Conservation (phyloP, 129 eudicot genomes). For the Chrysanthemum seticuspe region DNA sequence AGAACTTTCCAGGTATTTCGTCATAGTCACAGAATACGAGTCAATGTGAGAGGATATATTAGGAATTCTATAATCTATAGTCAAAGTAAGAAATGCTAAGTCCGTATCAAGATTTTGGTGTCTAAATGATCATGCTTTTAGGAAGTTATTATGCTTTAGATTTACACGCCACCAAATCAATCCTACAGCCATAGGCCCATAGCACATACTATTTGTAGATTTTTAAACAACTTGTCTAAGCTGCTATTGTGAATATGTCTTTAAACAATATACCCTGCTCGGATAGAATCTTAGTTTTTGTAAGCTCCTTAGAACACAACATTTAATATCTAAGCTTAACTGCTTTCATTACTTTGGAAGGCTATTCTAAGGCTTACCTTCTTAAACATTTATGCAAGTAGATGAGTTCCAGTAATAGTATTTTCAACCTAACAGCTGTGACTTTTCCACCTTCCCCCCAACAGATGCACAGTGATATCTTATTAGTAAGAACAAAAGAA, state of each 20-base stretch:
- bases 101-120: background rate
- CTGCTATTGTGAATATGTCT: background rate
- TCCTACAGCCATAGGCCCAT: background rate
- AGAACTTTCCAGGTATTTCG: constrained; percentile 59
- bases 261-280: background rate
- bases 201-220: background rate
- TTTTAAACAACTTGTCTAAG: constrained; percentile 8
- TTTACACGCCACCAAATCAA: background rate
- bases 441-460: no score
- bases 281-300: no score
- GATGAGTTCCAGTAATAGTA: no score
- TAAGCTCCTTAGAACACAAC: no score
- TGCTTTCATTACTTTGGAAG: no score
- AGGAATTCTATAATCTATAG: constrained; percentile 1
- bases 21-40: constrained; percentile 7
- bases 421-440: no score
- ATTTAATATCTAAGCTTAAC: no score
- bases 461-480: no score
- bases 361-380: no score
- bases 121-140: constrained; percentile 1
- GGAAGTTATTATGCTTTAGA: constrained; percentile 14
- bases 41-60: constrained; percentile 5
- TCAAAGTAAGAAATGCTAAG: constrained; percentile 5
- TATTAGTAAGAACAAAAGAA: no score
- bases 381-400: no score